Base-by-base conservation (phyloP, 176 grass and related monocot genomes). In the barley (Hordeum vulgare) region DNA sequence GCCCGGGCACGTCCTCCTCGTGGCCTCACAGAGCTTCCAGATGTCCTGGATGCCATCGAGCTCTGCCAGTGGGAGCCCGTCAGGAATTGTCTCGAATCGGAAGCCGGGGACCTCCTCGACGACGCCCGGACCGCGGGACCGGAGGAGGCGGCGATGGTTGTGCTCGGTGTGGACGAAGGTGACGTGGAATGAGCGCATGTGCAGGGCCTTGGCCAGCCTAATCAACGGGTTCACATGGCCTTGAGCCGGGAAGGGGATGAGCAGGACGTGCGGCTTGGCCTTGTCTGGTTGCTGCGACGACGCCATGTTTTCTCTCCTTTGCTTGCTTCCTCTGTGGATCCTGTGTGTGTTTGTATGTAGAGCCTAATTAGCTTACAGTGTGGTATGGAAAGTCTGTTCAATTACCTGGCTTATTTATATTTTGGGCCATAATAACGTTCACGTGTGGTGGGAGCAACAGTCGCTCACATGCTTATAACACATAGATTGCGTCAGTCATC, bases 91-190 rank as follows among this genome's bases (percentile, higher is more conserved):
- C 78, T 88, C 88, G 66, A 93, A 83, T 1, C 74, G 27, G 20
- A 93, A 35, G 3, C 86, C 85, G 0, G 31, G 28, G 29, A 71
- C 62, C 0, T 35, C 54, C n/a, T 39, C 41, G 37, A 88, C 71
- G 12, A 77, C 78, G 13, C 3, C 4, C 4, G 88, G 45, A 0
- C 88, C 91, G 0, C 61, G 75, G n/a, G 84, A 83, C 23, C 75
- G 71, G 76, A 89, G 23, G 70, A 89, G 80, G 42, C 92, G 92
- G 51, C 60, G 70, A 74, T 92, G 81, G 84, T 94, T 94, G 81
- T 61, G 85, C 73, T 94, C 89, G n/a, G 83, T 91, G 87, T 94
- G 72, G 81, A 94, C 82, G 84, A 92, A 94, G 73, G 90, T 94
- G 74, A 94, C 56, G 84, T 88, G 69, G 85, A 90, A 83, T 72